Conservation (phyloP, 495 filamentous ascomycete genomes). For the Aspergillus coremiiformis region DNA sequence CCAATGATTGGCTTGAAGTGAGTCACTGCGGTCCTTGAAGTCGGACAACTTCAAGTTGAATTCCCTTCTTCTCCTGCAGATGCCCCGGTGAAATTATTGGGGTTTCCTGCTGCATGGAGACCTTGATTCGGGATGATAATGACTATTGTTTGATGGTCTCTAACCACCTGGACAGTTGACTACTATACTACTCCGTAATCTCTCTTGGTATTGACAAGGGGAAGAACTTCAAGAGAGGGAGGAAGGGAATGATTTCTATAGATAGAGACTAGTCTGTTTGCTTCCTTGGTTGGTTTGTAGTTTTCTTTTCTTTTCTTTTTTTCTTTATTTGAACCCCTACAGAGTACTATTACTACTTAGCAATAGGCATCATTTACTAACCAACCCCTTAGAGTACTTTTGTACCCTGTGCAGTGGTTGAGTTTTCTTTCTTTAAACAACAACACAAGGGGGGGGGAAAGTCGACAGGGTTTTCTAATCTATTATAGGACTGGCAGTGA, state of each 20-base stretch:
- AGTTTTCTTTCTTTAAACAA: neutral
- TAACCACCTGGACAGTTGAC: too few species aligned
- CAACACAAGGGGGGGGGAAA: neutral
- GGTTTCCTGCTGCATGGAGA: neutral
- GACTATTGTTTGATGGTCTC: neutral
- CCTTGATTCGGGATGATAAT: neutral
- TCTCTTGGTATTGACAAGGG: too few species aligned
- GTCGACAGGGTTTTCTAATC: neutral
- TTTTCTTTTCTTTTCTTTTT: constrained; percentile 3
- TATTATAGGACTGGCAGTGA: neutral
- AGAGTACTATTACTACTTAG: neutral
- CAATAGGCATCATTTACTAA: too few species aligned
- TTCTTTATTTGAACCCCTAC: constrained; percentile 5
- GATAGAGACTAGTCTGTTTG: neutral
- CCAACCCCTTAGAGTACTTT: too few species aligned
- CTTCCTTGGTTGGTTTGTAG: neutral
- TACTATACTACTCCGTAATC: too few species aligned
- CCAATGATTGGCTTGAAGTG: neutral
- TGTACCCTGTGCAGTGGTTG: too few species aligned
- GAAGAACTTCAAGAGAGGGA: neutral
- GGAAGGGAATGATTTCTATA: neutral
- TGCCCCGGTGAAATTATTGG: neutral
- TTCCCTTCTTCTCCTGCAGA: neutral
- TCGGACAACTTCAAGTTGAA: neutral
- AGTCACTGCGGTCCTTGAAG: too few species aligned